phyloP scores from a whole-genome alignment of 2,329 filamentous ascomycete genomes.

The Colletotrichum kahawae region DNA sequence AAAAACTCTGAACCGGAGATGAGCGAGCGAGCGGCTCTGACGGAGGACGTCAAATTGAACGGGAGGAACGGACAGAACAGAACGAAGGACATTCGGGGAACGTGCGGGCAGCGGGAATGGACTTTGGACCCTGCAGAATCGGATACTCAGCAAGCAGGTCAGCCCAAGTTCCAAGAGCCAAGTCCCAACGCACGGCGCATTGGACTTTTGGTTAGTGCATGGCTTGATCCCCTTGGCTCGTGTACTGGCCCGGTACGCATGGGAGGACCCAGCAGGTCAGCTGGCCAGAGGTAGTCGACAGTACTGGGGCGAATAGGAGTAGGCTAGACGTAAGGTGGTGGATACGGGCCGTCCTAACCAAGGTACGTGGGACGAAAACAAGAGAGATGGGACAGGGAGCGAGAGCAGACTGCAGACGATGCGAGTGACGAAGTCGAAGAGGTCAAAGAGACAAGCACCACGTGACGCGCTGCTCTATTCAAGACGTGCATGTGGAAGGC shows the following conservation, averaged over 20 bases:
- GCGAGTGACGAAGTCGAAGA: background rate
- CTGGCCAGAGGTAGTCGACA: slow-evolving; percentile 1
- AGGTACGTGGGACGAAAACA: slow-evolving; percentile 3
- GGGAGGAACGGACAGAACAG: background rate
- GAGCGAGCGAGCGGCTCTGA: background rate
- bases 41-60: background rate
- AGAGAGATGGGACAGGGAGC: background rate
- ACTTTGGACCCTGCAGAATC: slow-evolving; percentile 23
- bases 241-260: slow-evolving; percentile 7
- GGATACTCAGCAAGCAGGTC: slow-evolving; percentile 14
- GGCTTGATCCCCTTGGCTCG: slow-evolving; percentile 2
- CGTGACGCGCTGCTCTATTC: background rate
- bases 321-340: background rate
- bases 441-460: background rate
- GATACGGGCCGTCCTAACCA: slow-evolving; percentile 6
- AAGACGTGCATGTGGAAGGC: background rate
- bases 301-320: slow-evolving; percentile 1
- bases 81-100: background rate
- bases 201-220: slow-evolving; percentile 1
- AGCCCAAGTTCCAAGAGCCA: background rate
- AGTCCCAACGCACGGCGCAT: background rate
- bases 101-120: slow-evolving; percentile 3
- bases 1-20: background rate
- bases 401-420: background rate
- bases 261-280: slow-evolving; percentile 7